A percentile compares a stretch with the other conserved stretches of the same genome.
Conservation (phyloP, 2,329 filamentous ascomycete species). For the Blastomyces gilchristii region DNA sequence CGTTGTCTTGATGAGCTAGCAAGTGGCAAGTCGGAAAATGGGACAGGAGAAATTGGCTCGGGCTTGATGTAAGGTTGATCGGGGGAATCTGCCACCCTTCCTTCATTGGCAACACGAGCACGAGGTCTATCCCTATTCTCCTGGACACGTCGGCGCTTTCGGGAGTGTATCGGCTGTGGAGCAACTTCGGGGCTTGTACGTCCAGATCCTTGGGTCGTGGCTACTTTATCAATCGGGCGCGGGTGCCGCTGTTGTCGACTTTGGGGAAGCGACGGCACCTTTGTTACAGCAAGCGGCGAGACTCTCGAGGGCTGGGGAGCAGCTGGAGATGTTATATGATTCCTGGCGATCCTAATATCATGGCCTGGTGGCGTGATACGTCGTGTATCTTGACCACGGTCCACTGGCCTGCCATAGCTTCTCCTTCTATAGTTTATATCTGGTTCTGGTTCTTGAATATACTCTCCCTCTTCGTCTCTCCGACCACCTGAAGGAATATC, state of each 20-base stretch:
- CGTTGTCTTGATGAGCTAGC: constrained; percentile 27
- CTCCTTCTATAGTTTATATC: constrained; percentile 30
- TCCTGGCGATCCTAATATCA: constrained; percentile 56
- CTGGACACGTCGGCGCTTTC: constrained; percentile 43
- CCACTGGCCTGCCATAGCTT: constrained; percentile 32
- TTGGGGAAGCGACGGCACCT: constrained; percentile 44
- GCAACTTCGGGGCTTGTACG: constrained; percentile 38
- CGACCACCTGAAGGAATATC: constrained; percentile 25
- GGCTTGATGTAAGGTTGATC: constrained; percentile 49
- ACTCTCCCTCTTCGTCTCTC: constrained; percentile 20
- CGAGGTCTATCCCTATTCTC: constrained; percentile 29
- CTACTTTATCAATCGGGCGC: constrained; percentile 21
- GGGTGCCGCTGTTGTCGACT: constrained; percentile 40
- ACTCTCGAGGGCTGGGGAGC: constrained; percentile 67
- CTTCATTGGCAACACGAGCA: constrained; percentile 26
- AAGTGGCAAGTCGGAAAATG: constrained; percentile 39
- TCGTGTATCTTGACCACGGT: constrained; percentile 34
- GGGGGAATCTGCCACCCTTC: constrained; percentile 28
- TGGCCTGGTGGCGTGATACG: constrained; percentile 28
- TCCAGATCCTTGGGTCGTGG: constrained; percentile 24
- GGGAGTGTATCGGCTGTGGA: constrained; percentile 35
- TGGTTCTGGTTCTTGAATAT: constrained; percentile 18
- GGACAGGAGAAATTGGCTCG: constrained; percentile 52
- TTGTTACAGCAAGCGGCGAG: constrained; percentile 46
- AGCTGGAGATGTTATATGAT: constrained; percentile 61